phyloP scores from a whole-genome alignment of 1,139 yeast species.

The Pichia sp. region DNA sequence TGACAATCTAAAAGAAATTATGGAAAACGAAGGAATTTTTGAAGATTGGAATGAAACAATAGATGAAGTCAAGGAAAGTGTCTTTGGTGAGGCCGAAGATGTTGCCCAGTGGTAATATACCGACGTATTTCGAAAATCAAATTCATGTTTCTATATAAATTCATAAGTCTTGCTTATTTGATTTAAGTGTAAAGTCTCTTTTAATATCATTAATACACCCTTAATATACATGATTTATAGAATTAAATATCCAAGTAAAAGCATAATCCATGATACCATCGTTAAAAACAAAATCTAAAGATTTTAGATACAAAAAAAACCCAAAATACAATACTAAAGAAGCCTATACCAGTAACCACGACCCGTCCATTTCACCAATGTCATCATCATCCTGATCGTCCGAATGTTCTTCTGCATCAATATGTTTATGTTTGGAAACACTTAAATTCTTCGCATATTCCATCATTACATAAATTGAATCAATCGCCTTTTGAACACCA shows the following conservation, averaged over 20 bases:
- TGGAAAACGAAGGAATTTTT: conserved; percentile 40
- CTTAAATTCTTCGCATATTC: conserved; percentile 64
- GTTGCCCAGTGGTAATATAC: conserved; percentile 77
- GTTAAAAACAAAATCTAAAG: background rate
- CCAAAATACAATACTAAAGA: background rate
- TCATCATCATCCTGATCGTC: background rate
- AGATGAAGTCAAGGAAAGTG: conserved; percentile 52
- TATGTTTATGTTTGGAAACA: conserved; percentile 16
- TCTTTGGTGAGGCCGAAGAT: conserved; percentile 94
- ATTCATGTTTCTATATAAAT: too few relatives aligned
- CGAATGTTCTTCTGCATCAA: conserved; percentile 2
- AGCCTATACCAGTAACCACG: conserved; percentile 30
- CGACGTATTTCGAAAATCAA: too few relatives aligned
- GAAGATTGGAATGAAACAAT: conserved; percentile 52
- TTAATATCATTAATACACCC: too few relatives aligned
- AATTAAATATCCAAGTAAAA: too few relatives aligned
- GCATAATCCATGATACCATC: too few relatives aligned
- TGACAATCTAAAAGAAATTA: conserved; percentile 49
- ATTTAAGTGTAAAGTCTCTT: too few relatives aligned
- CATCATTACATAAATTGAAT: conserved; percentile 67
- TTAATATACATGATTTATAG: too few relatives aligned
- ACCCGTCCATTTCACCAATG: conserved; percentile 23
- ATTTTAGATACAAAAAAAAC: background rate
- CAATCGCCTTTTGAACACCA: conserved; percentile 77
- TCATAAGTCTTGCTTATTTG: too few relatives aligned